Percentiles rank a stretch among this genome's conserved stretches.
These are phyloP conservation scores for Castanospermum australe DNA, from an alignment of 306 rosid species.

Conservation along the genomic window DNA sequence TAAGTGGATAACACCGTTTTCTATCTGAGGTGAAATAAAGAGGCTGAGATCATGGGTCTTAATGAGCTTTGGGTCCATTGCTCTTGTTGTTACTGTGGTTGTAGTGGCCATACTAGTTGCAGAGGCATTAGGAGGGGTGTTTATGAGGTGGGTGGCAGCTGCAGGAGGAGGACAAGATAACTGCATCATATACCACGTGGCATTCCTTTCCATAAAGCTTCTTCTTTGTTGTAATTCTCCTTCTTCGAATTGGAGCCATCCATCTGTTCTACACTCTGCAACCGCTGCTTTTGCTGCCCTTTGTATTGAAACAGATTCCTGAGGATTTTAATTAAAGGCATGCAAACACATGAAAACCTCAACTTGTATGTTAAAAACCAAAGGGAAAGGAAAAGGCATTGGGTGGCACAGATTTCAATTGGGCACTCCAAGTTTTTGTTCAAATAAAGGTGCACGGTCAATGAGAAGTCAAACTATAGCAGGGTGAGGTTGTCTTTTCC, in stretches of 20 bases:
- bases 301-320: constrained; percentile 59
- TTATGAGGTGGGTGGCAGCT: constrained; percentile 42
- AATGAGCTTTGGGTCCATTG: constrained; percentile 41
- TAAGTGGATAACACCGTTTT: constrained; percentile 6
- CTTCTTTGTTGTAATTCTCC: constrained; percentile 52
- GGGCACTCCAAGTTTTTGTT: constrained; percentile 9
- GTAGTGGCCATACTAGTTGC: not conserved
- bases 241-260: constrained; percentile 59
- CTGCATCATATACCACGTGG: constrained; percentile 68
- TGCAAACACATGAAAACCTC: constrained; percentile 12
- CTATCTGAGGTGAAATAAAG: constrained; percentile 31
- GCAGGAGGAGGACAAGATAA: constrained; percentile 37
- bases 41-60: constrained; percentile 40
- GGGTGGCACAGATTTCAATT: constrained; percentile 7
- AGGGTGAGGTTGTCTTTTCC: constrained; percentile 36
- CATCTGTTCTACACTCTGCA: constrained; percentile 51
- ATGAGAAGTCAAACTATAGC: not conserved
- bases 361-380: not conserved
- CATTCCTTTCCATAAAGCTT: constrained; percentile 55
- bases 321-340: constrained; percentile 19
- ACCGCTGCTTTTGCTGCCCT: constrained; percentile 40
- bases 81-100: not conserved
- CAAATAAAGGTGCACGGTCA: constrained; percentile 1
- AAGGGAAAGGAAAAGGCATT: not conserved
- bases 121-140: constrained; percentile 9